Evolutionary conservation across 73 alveolate genomes (phyloP).

Genomic region (Uronychia setigera): DNA sequence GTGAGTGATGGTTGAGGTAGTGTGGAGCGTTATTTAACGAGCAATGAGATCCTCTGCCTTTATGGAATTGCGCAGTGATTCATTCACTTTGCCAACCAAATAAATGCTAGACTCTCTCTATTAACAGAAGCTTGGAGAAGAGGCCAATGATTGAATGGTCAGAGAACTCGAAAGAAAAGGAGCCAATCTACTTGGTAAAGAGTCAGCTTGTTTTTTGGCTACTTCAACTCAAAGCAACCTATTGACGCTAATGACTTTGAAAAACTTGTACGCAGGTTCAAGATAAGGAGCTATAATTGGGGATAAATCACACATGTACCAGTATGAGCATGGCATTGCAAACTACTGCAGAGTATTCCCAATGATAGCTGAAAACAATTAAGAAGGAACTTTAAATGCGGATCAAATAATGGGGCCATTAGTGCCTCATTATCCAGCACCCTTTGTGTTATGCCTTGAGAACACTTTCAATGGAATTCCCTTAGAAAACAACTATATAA

Average conservation of each 20-base stretch:
- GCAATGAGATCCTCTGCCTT: too few species aligned
- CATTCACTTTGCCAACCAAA: slow-evolving; percentile 67
- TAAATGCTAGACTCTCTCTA: slow-evolving; percentile 43
- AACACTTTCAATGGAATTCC: slow-evolving; percentile 68
- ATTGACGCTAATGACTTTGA: too few species aligned
- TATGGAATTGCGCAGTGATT: too few species aligned
- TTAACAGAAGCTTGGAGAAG: slow-evolving; percentile 73
- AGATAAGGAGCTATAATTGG: too few species aligned
- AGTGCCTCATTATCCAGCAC: slow-evolving; percentile 31
- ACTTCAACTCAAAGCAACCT: slow-evolving; percentile 24
- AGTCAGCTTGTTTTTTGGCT: slow-evolving; percentile 64
- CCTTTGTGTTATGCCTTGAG: slow-evolving; percentile 51
- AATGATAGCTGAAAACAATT: slow-evolving; percentile 17
- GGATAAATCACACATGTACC: slow-evolving; percentile 54
- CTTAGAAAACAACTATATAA: slow-evolving; percentile 20
- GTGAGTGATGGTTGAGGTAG: too few species aligned
- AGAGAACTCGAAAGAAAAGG: slow-evolving; percentile 48
- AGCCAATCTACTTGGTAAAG: slow-evolving; percentile 67
- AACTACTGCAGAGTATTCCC: slow-evolving; percentile 46
- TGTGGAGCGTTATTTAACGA: too few species aligned
- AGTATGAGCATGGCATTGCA: slow-evolving; percentile 44
- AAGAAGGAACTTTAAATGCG: slow-evolving; percentile 54
- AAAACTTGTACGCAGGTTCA: too few species aligned
- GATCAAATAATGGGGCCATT: slow-evolving; percentile 13
- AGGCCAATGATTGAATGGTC: slow-evolving; percentile 70